Conservation (phyloP, 2,329 filamentous ascomycete genomes). For the Diaporthe sp. region DNA sequence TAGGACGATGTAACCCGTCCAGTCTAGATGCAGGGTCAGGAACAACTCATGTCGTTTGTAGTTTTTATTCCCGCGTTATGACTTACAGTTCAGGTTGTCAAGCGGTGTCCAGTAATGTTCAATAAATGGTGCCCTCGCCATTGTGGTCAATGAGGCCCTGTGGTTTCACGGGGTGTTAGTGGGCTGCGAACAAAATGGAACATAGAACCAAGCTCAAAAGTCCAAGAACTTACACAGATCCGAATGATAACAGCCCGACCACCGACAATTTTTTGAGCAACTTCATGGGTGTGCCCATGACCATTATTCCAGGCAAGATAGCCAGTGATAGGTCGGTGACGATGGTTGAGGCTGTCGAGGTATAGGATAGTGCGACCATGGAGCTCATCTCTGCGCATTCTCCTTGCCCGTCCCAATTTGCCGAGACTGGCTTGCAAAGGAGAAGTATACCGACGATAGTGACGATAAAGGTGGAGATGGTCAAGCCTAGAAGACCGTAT, state of each 20-base stretch:
- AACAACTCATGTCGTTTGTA: not conserved
- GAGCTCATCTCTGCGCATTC: conserved; percentile 40
- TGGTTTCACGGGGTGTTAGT: not conserved
- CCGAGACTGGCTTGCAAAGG: conserved; percentile 42
- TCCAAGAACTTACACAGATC: conserved; percentile 45
- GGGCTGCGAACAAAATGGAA: not conserved
- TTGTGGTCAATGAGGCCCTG: conserved; percentile 46
- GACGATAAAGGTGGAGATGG: conserved; percentile 41
- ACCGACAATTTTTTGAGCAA: conserved; percentile 44
- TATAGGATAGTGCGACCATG: conserved; percentile 47
- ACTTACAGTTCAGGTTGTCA: conserved; percentile 46
- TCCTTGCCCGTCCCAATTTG: conserved; percentile 44
- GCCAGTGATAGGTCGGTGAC: conserved; percentile 51
- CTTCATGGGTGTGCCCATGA: conserved; percentile 52
- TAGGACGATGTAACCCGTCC: conserved; percentile 45
- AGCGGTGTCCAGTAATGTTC: conserved; percentile 43
- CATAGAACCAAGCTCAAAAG: not conserved
- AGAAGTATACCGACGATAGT: conserved; percentile 43
- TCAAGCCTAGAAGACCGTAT: conserved; percentile 32
- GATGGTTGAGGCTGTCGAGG: conserved; percentile 51
- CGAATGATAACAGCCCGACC: conserved; percentile 46
- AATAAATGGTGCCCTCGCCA: conserved; percentile 46
- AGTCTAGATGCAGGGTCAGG: conserved; percentile 38
- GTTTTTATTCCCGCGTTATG: not conserved
- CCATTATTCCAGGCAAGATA: conserved; percentile 50